A percentile compares a stretch with the other conserved stretches of the same genome.
phyloP scores from a whole-genome alignment of 768 basidiomycete species.

The Macrocybe gigantea region DNA sequence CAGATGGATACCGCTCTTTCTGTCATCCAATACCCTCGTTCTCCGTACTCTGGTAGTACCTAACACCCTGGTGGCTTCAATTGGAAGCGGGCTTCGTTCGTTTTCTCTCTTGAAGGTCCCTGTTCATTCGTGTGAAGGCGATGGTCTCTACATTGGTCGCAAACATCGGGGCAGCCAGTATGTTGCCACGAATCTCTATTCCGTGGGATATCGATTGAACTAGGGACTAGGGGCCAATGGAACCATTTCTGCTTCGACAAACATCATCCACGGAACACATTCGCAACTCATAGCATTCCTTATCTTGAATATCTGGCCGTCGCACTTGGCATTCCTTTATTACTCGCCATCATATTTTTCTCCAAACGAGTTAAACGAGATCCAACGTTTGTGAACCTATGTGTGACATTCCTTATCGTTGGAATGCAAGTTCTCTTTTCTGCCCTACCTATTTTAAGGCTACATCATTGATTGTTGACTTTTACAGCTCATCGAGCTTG shows the following conservation, averaged over 20 bases:
- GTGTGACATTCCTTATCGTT: slow-evolving; percentile 37
- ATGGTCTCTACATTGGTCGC: too few relatives aligned
- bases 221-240: not conserved
- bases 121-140: not conserved
- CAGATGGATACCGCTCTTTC: too few relatives aligned
- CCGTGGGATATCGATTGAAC: too few relatives aligned
- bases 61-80: too few relatives aligned
- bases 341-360: slow-evolving; percentile 31
- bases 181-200: too few relatives aligned
- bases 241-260: slow-evolving; percentile 15
- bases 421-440: slow-evolving; percentile 29
- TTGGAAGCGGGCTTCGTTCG: slow-evolving; percentile 3
- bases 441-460: not conserved
- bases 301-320: slow-evolving; percentile 44
- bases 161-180: too few relatives aligned
- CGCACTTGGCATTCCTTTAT: slow-evolving; percentile 40
- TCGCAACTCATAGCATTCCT: slow-evolving; percentile 33
- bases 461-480: not conserved
- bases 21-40: too few relatives aligned
- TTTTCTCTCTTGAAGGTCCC: not conserved
- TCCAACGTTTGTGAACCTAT: slow-evolving; percentile 41
- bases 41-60: too few relatives aligned
- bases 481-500: slow-evolving; percentile 30
- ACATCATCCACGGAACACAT: slow-evolving; percentile 38
- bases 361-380: slow-evolving; percentile 38